Evolutionary conservation across 2,329 filamentous ascomycete species (phyloP).

Genomic region (Trichoderma sp.): DNA sequence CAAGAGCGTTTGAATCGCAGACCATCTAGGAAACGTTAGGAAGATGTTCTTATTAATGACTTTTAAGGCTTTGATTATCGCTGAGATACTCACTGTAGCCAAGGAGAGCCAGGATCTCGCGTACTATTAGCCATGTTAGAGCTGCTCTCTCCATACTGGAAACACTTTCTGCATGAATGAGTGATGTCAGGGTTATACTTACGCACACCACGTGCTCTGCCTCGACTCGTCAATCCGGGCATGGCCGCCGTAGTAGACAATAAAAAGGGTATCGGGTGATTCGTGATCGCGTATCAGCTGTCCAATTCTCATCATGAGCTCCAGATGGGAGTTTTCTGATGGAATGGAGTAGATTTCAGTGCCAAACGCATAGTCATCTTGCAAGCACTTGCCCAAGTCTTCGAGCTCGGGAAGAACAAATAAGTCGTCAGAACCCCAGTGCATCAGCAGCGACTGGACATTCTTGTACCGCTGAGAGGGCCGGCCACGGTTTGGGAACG

Average conservation of each 20-base stretch:
- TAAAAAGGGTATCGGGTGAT: constrained; percentile 56
- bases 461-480: constrained; percentile 57
- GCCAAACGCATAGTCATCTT: constrained; percentile 57
- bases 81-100: constrained; percentile 51
- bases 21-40: constrained; percentile 47
- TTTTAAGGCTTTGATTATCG: not conserved
- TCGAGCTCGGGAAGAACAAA: constrained; percentile 61
- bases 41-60: not conserved
- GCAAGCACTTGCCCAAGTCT: constrained; percentile 56
- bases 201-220: constrained; percentile 63
- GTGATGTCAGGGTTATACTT: constrained; percentile 35
- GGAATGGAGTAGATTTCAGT: constrained; percentile 62
- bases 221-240: constrained; percentile 61
- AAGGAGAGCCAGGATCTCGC: constrained; percentile 54
- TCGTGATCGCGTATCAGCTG: constrained; percentile 60
- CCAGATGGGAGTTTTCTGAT: constrained; percentile 59
- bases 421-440: constrained; percentile 61
- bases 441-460: constrained; percentile 56
- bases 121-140: constrained; percentile 40
- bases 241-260: constrained; percentile 62
- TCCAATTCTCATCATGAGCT: constrained; percentile 59
- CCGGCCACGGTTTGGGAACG: constrained; percentile 58
- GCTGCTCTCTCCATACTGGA: not conserved
- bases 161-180: not conserved
- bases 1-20: constrained; percentile 60